Evolutionary conservation across 116 monocot genomes (phyloP).

Genomic region (Zostera marina): DNA sequence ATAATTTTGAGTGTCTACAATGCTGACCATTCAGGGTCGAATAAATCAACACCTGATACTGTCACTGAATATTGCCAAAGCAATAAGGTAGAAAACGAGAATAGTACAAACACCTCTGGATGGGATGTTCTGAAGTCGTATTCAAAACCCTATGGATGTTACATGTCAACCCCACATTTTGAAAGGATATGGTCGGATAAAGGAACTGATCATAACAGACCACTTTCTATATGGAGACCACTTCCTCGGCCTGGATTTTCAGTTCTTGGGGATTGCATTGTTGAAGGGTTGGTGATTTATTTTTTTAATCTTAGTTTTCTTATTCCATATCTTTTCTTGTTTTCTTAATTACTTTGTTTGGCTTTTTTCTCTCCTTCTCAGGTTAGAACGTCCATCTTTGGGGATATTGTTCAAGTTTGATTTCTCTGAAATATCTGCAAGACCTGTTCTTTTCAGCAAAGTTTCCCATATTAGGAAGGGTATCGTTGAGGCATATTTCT

Average conservation of each 20-base stretch:
- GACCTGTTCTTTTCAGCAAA: slow-evolving; percentile 73
- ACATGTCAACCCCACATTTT: slow-evolving; percentile 81
- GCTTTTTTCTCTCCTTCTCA: slow-evolving; percentile 13
- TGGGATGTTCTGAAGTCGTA: slow-evolving; percentile 76
- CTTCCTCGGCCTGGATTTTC: slow-evolving; percentile 50
- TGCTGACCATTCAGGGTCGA: slow-evolving; percentile 11
- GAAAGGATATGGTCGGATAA: slow-evolving; percentile 97
- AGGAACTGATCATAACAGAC: slow-evolving; percentile 49
- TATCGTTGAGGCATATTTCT: slow-evolving; percentile 63
- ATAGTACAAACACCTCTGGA: slow-evolving; percentile 20
- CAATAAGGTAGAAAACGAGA: slow-evolving; percentile 11
- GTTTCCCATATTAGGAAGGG: slow-evolving; percentile 78
- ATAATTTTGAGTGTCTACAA: slow-evolving; percentile 35
- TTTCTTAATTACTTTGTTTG: neutral
- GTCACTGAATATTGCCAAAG: slow-evolving; percentile 8
- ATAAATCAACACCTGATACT: slow-evolving; percentile 10
- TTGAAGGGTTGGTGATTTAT: slow-evolving; percentile 46
- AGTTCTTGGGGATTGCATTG: slow-evolving; percentile 80
- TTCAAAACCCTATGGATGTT: slow-evolving; percentile 40
- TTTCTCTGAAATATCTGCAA: slow-evolving; percentile 44
- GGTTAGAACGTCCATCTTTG: slow-evolving; percentile 80
- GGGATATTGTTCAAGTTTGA: slow-evolving; percentile 78
- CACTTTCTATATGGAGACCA: slow-evolving; percentile 90
- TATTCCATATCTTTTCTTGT: neutral
- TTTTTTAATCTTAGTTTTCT: neutral